Evolutionary conservation across 116 monocot species (phyloP).

Genomic region (Dioscorea cayenensis): DNA sequence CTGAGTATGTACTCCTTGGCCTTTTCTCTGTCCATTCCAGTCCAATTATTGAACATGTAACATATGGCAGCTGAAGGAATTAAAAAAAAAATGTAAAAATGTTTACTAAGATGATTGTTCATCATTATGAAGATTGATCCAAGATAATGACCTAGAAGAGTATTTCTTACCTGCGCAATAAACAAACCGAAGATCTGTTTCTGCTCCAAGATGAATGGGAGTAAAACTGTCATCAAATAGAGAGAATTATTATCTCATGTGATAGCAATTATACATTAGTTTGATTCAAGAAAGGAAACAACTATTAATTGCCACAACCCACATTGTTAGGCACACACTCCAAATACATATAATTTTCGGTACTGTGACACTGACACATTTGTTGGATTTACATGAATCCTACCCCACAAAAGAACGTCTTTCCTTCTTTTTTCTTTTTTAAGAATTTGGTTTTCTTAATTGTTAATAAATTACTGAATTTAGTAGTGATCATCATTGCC

Average conservation of each 20-base stretch:
- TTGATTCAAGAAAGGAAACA: too few species aligned
- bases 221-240: conserved; percentile 58
- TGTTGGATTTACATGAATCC: too few species aligned
- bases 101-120: too few species aligned
- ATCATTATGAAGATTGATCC: conserved; percentile 4
- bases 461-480: too few species aligned
- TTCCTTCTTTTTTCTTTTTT: too few species aligned
- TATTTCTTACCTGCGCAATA: conserved; percentile 84
- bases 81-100: conserved; percentile 4
- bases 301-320: too few species aligned
- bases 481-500: too few species aligned
- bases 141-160: conserved; percentile 2
- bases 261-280: background rate
- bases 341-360: too few species aligned
- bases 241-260: conserved; percentile 1
- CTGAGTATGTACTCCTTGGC: conserved; percentile 70
- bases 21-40: conserved; percentile 71
- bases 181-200: conserved; percentile 92
- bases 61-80: conserved; percentile 69
- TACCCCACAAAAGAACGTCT: too few species aligned
- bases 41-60: conserved; percentile 76
- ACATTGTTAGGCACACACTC: too few species aligned
- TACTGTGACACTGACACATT: too few species aligned
- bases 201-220: conserved; percentile 76
- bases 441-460: too few species aligned